Percentiles rank a stretch among this genome's conserved stretches.
Evolutionary conservation across 2,329 filamentous ascomycete genomes (phyloP).

Genomic region (Sporothrix brunneoviolacea): DNA sequence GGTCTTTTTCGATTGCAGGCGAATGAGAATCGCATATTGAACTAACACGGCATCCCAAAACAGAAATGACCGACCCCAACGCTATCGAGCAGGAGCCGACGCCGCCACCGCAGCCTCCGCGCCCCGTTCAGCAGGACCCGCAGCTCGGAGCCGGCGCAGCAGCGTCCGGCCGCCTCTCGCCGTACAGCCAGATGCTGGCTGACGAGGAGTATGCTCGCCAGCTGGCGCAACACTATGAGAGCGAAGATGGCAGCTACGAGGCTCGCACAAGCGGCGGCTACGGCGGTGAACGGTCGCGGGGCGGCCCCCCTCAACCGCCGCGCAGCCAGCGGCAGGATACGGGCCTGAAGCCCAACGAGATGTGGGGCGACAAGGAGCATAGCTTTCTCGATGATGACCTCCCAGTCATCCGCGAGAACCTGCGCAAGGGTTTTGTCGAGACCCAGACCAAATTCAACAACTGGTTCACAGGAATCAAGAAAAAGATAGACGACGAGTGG

Average conservation of each 20-base stretch:
- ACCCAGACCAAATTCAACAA: conserved; percentile 89
- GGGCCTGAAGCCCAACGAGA: conserved; percentile 49
- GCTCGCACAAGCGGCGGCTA: conserved; percentile 37
- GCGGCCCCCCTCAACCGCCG: conserved; percentile 22
- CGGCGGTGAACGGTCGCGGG: conserved; percentile 13
- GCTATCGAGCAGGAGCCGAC: conserved; percentile 49
- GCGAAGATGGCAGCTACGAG: conserved; percentile 48
- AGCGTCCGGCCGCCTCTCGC: conserved; percentile 59
- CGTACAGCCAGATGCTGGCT: conserved; percentile 75
- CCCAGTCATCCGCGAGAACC: conserved; percentile 84
- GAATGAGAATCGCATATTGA: no score
- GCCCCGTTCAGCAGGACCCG: conserved; percentile 55
- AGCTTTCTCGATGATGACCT: conserved; percentile 96
- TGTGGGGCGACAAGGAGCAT: conserved; percentile 64
- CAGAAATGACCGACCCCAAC: conserved; percentile 75
- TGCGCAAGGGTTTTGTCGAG: conserved; percentile 89
- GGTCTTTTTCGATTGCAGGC: no score
- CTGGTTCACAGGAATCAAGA: conserved; percentile 88
- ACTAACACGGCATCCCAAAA: conserved; percentile 14
- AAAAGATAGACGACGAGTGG: conserved; percentile 86
- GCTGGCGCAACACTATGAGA: conserved; percentile 84
- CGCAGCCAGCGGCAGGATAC: conserved; percentile 40
- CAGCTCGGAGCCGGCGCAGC: conserved; percentile 58
- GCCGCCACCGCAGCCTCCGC: conserved; percentile 72
- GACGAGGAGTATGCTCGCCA: conserved; percentile 88